Evolutionary conservation across 257 asterid genomes (phyloP).

Genomic region (Lycium barbarum): DNA sequence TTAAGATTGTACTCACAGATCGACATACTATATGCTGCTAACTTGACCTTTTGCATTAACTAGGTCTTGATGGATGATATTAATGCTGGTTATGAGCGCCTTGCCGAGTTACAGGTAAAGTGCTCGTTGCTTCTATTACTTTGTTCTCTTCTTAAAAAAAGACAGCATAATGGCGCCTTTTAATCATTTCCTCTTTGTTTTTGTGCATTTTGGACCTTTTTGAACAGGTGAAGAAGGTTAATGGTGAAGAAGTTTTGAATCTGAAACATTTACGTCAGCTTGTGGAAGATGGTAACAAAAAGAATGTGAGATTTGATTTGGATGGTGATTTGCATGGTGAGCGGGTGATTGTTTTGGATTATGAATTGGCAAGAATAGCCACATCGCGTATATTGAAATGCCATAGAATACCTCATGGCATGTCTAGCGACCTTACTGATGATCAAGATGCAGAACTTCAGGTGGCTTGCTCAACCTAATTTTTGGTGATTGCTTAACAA

Average conservation of each 20-base stretch:
- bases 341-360: conserved; percentile 79
- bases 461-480: conserved; percentile 57
- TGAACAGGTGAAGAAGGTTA: conserved; percentile 87
- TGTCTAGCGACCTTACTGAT: conserved; percentile 70
- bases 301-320: conserved; percentile 77
- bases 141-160: not conserved
- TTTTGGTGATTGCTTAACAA: not conserved
- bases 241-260: conserved; percentile 73
- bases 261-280: conserved; percentile 80
- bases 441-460: conserved; percentile 46
- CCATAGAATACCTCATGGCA: conserved; percentile 79
- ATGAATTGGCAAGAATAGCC: conserved; percentile 71
- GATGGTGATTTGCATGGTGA: conserved; percentile 96
- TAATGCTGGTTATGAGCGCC: conserved; percentile 94
- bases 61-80: conserved; percentile 94
- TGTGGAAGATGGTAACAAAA: conserved; percentile 68
- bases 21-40: not conserved
- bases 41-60: not conserved
- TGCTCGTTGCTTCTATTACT: not conserved
- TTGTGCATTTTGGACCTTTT: not conserved
- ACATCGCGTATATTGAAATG: conserved; percentile 78
- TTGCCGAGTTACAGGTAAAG: conserved; percentile 90
- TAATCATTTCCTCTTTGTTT: not conserved
- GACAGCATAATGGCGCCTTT: not conserved
- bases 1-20: not conserved